phyloP scores from a whole-genome alignment of 1,139 yeast genomes.

The Geotrichum cucujoidarum region DNA sequence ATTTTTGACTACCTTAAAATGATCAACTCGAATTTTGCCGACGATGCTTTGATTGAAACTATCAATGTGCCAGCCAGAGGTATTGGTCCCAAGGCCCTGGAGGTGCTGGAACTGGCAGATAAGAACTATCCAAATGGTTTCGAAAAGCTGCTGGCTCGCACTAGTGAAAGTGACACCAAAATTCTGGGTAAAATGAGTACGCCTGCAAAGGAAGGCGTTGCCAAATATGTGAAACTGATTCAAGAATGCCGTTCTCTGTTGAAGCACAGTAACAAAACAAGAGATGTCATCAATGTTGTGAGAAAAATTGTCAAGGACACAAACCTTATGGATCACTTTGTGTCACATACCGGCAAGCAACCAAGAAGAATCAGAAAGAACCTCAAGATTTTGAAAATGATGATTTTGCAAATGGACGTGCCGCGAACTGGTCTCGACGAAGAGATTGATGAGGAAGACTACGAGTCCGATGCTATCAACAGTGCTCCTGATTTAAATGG shows the following conservation, averaged over 20 bases:
- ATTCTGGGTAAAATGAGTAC: slow-evolving; percentile 15
- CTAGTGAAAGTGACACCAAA: background rate
- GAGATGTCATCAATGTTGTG: slow-evolving; percentile 3
- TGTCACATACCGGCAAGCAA: slow-evolving; percentile 4
- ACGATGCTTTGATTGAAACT: slow-evolving; percentile 54
- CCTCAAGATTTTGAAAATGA: slow-evolving; percentile 2
- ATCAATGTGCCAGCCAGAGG: slow-evolving; percentile 63
- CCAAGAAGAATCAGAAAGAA: slow-evolving; percentile 2
- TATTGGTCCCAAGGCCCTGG: slow-evolving; percentile 57
- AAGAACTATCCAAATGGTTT: background rate
- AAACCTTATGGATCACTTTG: background rate
- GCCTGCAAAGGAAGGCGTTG: slow-evolving; percentile 17
- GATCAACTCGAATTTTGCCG: slow-evolving; percentile 49
- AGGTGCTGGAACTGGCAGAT: slow-evolving; percentile 21
- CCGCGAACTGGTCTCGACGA: slow-evolving; percentile 2
- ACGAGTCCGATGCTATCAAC: background rate
- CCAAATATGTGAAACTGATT: slow-evolving; percentile 19
- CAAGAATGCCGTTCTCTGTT: slow-evolving; percentile 8
- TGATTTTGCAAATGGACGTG: slow-evolving; percentile 3
- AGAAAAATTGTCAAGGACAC: slow-evolving; percentile 5
- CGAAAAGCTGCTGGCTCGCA: slow-evolving; percentile 2
- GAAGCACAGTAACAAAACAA: background rate
- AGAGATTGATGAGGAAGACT: background rate
- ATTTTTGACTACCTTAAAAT: slow-evolving; percentile 62
- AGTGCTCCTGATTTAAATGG: background rate